phyloP scores from a whole-genome alignment of 345 rosid species.

The Gossypium bickii region DNA sequence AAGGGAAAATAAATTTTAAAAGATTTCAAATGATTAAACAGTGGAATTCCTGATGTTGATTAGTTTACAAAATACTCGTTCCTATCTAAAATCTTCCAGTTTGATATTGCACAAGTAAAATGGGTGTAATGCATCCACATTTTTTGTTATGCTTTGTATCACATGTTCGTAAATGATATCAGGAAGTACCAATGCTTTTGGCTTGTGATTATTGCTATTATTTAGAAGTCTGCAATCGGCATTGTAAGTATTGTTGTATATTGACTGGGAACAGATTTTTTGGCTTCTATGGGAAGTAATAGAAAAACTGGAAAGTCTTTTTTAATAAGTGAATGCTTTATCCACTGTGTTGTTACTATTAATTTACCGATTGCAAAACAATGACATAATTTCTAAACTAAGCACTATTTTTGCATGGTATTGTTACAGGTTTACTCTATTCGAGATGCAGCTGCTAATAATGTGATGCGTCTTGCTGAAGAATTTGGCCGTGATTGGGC shows the following conservation, averaged over 20 bases:
- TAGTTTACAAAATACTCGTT: background rate
- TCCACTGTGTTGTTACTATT: background rate
- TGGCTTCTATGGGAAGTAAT: background rate
- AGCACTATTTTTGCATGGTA: background rate
- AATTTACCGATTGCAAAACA: background rate
- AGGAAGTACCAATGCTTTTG: background rate
- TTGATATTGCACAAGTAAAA: background rate
- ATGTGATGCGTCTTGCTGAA: slow-evolving; percentile 79
- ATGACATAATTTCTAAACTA: background rate
- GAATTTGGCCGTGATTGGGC: slow-evolving; percentile 92
- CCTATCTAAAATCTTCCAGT: background rate
- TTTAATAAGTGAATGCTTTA: background rate
- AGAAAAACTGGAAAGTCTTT: background rate
- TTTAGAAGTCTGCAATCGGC: background rate
- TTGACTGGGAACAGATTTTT: background rate
- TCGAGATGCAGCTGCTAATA: slow-evolving; percentile 85
- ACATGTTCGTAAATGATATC: background rate
- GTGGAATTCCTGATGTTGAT: background rate
- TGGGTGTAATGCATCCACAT: background rate
- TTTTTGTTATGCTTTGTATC: background rate
- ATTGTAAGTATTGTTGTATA: too few relatives aligned
- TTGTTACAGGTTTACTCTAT: slow-evolving; percentile 62
- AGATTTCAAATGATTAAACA: background rate
- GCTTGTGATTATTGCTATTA: background rate
- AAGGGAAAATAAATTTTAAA: background rate